Base-by-base conservation (phyloP, 2,329 filamentous ascomycete species). In the Exutisphaerella laricina region DNA sequence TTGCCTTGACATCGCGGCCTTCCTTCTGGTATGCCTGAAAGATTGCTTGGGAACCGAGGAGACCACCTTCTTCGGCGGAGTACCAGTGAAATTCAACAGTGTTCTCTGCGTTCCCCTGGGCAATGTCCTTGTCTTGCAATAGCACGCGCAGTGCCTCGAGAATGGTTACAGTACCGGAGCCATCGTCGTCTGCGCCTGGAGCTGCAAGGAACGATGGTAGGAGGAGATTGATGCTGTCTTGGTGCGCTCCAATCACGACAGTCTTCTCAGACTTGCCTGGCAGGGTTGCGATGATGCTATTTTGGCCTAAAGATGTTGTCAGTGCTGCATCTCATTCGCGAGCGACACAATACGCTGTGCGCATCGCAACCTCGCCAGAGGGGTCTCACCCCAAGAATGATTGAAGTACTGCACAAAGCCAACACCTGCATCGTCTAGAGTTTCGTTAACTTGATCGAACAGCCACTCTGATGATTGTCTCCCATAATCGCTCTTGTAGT, bases 51-150 rank as follows among this genome's bases (percentile, higher is more conserved):
- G 84, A 90, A 46, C 88, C 88, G 3, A 94, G 76, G 33, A 95
- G 73, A 23, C 89, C 88, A 38, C 84, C 88, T 66, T 95, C 88
- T 64, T 95, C 88, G 8, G 87, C 88, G 32, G 82, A 86, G 70
- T 94, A 95, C 88, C 88, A 95, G 68, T 96, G 89, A 66, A 97
- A 97, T 70, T 97, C 90, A 55, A 98, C 73, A 1, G 88, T 94
- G 69, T 96, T 96, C 46, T 78, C 67, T 3, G 81, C 82, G 52
- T 86, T 78, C 50, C 88, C 88, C 5, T 55, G 41, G 26, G 82
- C 67, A 46, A 95, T 75, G 39, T 81, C 77, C n/a, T 83, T 83
- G 54, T 78, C 76, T 25, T 55, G 37, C 43, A 96, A 75, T 5
- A 97, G 74, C 31, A 86, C 83, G 25, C 88, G 80, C 60, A 98